These are phyloP conservation scores for Neurospora terricola DNA, from an alignment of 495 filamentous ascomycete genomes.

Conservation along the genomic window DNA sequence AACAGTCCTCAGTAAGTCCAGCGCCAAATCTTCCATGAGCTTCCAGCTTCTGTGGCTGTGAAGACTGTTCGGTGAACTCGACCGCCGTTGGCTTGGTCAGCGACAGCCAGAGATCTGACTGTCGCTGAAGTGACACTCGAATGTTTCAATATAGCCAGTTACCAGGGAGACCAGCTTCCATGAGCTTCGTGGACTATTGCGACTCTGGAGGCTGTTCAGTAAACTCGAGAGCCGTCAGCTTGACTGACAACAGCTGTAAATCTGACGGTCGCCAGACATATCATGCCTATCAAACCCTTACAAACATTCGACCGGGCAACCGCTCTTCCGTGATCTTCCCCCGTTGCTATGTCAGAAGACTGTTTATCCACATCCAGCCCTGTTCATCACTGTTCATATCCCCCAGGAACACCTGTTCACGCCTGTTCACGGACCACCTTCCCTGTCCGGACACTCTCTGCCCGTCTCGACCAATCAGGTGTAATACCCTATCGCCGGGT, in stretches of 20 bases:
- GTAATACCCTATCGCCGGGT: neutral
- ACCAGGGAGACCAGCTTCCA: neutral
- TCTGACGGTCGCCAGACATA: neutral
- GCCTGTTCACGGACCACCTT: neutral
- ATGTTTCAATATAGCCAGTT: neutral
- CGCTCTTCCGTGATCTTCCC: neutral
- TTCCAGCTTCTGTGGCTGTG: neutral
- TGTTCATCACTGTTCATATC: neutral
- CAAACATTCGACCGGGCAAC: neutral
- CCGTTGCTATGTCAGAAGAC: neutral
- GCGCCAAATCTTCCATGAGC: neutral
- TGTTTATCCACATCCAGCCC: neutral
- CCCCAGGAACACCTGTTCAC: neutral
- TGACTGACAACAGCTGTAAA: neutral
- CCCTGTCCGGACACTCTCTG: neutral
- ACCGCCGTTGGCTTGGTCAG: neutral
- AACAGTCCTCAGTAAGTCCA: neutral
- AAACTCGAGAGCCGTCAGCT: neutral
- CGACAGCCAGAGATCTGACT: neutral
- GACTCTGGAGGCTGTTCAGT: neutral
- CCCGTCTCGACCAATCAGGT: constrained; percentile 11
- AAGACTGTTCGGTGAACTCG: neutral
- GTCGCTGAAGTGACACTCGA: neutral
- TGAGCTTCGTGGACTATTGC: neutral
- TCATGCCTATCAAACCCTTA: neutral